These are phyloP conservation scores for Phytophthora pistaciae DNA, from an alignment of 352 stramenopile species.

Conservation along the genomic window DNA sequence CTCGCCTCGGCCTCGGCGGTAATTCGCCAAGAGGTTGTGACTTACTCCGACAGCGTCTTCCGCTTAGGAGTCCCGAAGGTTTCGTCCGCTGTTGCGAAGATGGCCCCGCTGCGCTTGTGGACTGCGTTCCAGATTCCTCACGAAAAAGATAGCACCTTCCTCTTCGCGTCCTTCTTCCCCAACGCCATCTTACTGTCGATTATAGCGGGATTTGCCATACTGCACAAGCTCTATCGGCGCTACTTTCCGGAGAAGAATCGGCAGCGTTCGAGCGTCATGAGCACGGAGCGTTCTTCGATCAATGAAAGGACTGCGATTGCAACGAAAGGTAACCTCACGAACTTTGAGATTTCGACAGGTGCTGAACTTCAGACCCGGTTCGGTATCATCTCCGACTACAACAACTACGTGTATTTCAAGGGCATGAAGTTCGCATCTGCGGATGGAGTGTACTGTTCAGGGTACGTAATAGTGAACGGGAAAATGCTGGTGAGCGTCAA, in stretches of 20 bases:
- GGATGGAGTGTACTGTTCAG: slow-evolving; percentile 49
- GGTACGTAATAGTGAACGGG: slow-evolving; percentile 51
- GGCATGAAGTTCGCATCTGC: slow-evolving; percentile 52
- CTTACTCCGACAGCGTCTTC: slow-evolving; percentile 29
- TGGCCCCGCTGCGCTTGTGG: slow-evolving; percentile 36
- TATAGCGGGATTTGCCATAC: slow-evolving; percentile 25
- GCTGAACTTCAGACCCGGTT: slow-evolving; percentile 37
- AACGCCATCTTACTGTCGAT: slow-evolving; percentile 28
- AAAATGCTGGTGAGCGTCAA: slow-evolving; percentile 43
- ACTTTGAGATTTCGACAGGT: slow-evolving; percentile 45
- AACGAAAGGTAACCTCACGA: slow-evolving; percentile 34
- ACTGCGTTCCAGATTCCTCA: slow-evolving; percentile 28
- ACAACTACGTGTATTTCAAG: slow-evolving; percentile 51
- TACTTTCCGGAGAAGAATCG: slow-evolving; percentile 29
- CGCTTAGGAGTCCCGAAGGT: slow-evolving; percentile 22
- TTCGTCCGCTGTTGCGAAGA: background rate
- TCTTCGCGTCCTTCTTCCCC: slow-evolving; percentile 28
- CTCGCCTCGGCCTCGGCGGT: background rate
- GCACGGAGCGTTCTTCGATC: slow-evolving; percentile 21
- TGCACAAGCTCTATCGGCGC: slow-evolving; percentile 35
- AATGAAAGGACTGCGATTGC: slow-evolving; percentile 19
- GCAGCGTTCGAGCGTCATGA: slow-evolving; percentile 9
- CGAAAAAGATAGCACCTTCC: slow-evolving; percentile 19
- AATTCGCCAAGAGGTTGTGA: slow-evolving; percentile 25
- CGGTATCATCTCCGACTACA: slow-evolving; percentile 50